Evolutionary conservation across 1,284 basidiomycete species (phyloP), one percentile per base, ranked within the genome.

Genomic region (Ustilago lituana): DNA sequence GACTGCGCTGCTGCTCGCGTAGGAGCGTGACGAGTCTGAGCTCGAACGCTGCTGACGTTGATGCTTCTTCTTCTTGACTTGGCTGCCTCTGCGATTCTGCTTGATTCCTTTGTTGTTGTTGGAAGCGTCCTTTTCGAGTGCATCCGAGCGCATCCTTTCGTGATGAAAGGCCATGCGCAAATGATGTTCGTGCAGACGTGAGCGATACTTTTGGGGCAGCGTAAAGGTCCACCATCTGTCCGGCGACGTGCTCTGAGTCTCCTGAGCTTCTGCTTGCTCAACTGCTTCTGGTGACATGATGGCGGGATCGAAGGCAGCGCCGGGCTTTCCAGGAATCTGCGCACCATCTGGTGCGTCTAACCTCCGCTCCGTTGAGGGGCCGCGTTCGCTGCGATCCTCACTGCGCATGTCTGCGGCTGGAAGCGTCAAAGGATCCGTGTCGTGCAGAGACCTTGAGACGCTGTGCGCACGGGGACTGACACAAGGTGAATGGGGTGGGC

Each of bases 201-300:
- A 59, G 6, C 73, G 63, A 32, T 75, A 73, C 48, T 76, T 76
- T 37, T 72, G 57, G 1, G 77, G 77, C 23, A 77, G 52, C 1
- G 77, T 74, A 40, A 79, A 77, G 4, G 74, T 70, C 76, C 75
- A 76, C 75, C 77, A 68, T 15, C 65, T 51, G 14, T 69, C 71
- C 11, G 66, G 71, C 6, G 59, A 50, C 4, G 47, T 56, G 24
- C 56, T 62, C 17, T 61, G 54, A 5, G 56, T 58, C 47, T 66
- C 58, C 24, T 61, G 40, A 1, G 53, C 54, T 40, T 62, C 63
- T 20, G 58, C 43, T 27, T 66, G 32, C 20, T 62, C 40, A 9
- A 53, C 63, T n/a, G 58, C 47, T 36, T 55, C 49, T 11, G 55
- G 50, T 3, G 59, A 53, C n/a, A n/a, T n/a, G 5, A 58, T 37